Percentiles rank a stretch among this genome's conserved stretches.
These are phyloP conservation scores for Brettanomyces bruxellensis DNA, from an alignment of 805 yeast genomes.

Conservation along the genomic window DNA sequence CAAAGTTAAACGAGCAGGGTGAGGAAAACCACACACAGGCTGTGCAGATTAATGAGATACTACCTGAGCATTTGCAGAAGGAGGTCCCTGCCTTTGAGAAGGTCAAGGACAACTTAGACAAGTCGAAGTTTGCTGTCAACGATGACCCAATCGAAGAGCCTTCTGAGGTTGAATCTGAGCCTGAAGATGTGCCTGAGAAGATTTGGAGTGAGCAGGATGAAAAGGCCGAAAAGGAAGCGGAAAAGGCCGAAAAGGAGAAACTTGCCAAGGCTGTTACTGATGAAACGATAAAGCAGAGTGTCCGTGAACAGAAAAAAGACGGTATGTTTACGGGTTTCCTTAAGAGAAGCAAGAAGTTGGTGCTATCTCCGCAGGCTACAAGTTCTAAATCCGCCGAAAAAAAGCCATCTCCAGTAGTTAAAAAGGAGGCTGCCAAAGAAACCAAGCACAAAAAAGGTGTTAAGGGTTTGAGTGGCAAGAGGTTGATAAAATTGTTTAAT, in stretches of 20 bases:
- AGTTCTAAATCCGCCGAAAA: background rate
- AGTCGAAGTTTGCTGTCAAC: constrained; percentile 19
- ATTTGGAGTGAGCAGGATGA: constrained; percentile 12
- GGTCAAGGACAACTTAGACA: constrained; percentile 22
- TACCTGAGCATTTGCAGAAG: constrained; percentile 44
- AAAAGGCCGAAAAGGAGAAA: constrained; percentile 17
- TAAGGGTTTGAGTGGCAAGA: background rate
- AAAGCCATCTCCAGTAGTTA: background rate
- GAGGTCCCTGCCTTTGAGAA: constrained; percentile 20
- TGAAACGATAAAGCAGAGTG: constrained; percentile 6
- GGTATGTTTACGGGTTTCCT: constrained; percentile 7
- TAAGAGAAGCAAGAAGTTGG: background rate
- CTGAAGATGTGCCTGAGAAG: constrained; percentile 14
- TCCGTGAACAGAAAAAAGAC: constrained; percentile 10
- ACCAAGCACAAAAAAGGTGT: background rate
- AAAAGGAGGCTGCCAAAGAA: background rate
- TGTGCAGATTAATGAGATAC: constrained; percentile 36
- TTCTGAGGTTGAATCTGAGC: constrained; percentile 19
- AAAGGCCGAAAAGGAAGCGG: constrained; percentile 23
- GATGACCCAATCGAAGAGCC: constrained; percentile 18
- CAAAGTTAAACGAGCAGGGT: constrained; percentile 28
- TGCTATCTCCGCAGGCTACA: too few species aligned
- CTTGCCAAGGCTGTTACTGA: background rate
- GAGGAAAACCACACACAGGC: constrained; percentile 32
- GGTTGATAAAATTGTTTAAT: background rate